Conservation (phyloP, 1,284 basidiomycete genomes). For the Puccinia novopanici region DNA sequence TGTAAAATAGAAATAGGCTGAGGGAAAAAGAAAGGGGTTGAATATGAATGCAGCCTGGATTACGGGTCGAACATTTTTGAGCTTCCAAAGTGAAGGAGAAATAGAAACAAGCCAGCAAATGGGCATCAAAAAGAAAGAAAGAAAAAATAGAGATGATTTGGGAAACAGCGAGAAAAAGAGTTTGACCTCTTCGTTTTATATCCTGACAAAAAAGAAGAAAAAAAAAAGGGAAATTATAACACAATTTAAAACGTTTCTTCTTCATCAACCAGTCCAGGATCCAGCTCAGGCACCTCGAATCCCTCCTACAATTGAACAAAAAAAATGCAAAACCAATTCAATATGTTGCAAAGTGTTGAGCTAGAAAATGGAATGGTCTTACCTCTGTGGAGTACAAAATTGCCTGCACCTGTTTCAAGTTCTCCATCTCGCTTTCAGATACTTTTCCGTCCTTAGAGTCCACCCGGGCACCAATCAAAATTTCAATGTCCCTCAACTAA, state of each 20-base stretch:
- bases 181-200: not conserved
- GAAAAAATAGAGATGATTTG: not conserved
- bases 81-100: not conserved
- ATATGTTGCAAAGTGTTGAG: not conserved
- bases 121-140: too few relatives aligned
- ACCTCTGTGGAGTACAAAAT: conserved; percentile 95
- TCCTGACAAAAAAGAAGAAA: not conserved
- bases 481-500: conserved; percentile 91
- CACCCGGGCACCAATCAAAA: conserved; percentile 68
- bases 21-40: not conserved
- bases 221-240: not conserved
- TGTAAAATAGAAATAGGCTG: not conserved
- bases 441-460: conserved; percentile 54
- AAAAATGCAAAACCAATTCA: not conserved
- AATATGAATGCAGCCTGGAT: not conserved
- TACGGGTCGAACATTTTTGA: not conserved
- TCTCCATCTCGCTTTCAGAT: conserved; percentile 66
- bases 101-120: not conserved
- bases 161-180: not conserved
- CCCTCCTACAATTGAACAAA: conserved; percentile 29
- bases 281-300: conserved; percentile 46
- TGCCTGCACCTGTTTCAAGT: conserved; percentile 81
- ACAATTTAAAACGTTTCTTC: conserved; percentile 41
- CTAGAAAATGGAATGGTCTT: conserved; percentile 53
- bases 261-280: conserved; percentile 42